Evolutionary conservation across 2,329 filamentous ascomycete genomes (phyloP), one percentile per base, ranked within the genome.

Genomic region (Macroventuria anomochaeta): DNA sequence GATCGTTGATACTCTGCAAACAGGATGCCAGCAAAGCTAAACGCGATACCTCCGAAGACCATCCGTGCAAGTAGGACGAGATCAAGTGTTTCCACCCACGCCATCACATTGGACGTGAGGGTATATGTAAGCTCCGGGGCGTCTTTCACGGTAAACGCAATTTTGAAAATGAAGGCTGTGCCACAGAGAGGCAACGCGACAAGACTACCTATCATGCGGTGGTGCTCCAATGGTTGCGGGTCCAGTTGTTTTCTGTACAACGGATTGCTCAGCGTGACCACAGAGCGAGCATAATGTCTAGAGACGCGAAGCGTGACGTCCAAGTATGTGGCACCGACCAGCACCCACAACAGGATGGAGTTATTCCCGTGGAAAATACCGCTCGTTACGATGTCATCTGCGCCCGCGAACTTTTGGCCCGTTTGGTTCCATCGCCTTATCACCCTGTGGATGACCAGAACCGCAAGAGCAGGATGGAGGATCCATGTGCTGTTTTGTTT

Each of bases 351-450:
- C 0, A 89, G 46, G 21, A 71, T 57, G 2, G 65, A 68, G 23
- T 79, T 72, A 2, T 86, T 86, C 51, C 90, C 83, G 12, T 63
- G 57, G 21, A 72, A 66, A 10, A 72, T 46, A 0, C 82, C 77
- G 13, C 82, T 77, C 54, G 88, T 90, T 58, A 90, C 89, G 38
- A 97, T 90, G 67, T 97, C 95, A 21, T 91, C 86, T 32, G 88
- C 89, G n/a, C 93, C 93, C 1, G 95, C 89, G 65, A 91, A 93
- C 73, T 99, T 99, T 70, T 97, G 93, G 4, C 95, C 95, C 0
- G 95, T 97, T 73, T 97, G 95, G 69, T 97, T 97, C 93, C 93
- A 99, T 50, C 88, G 84, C 36, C 91, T 81, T 31, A 86, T 78
- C 2, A 96, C 65, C 29, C 93, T 84, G 46, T 90, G 83, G 7